A percentile compares a stretch with the other conserved stretches of the same genome.
These are phyloP conservation scores for Exophiala alcalophila DNA, from an alignment of 2,329 filamentous ascomycete species.

Conservation along the genomic window DNA sequence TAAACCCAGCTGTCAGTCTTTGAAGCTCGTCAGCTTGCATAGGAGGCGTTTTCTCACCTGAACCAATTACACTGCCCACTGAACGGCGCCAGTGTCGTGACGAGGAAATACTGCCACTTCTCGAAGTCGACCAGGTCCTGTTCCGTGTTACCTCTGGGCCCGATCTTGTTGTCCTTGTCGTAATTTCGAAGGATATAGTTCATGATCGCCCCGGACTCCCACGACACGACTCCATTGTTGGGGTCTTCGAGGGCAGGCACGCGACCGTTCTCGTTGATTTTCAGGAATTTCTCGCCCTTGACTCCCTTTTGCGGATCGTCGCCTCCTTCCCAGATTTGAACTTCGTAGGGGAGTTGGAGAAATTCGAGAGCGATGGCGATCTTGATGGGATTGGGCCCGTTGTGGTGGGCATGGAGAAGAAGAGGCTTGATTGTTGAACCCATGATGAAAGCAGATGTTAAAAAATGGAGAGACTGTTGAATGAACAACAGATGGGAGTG, in stretches of 20 bases:
- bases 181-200: constrained; percentile 43
- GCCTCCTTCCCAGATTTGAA: constrained; percentile 45
- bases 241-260: constrained; percentile 40
- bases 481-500: no score
- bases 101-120: constrained; percentile 47
- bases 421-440: constrained; percentile 33
- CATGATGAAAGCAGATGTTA: not conserved
- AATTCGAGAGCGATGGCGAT: constrained; percentile 43
- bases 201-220: constrained; percentile 42
- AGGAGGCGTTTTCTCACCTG: constrained; percentile 23
- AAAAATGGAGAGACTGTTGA: no score
- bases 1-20: not conserved
- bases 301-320: constrained; percentile 39
- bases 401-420: constrained; percentile 41
- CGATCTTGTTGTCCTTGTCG: constrained; percentile 41
- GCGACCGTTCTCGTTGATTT: constrained; percentile 47
- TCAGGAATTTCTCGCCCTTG: constrained; percentile 39
- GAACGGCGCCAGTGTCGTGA: constrained; percentile 44
- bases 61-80: constrained; percentile 44
- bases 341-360: constrained; percentile 41
- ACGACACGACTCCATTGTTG: constrained; percentile 39
- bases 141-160: constrained; percentile 36
- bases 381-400: constrained; percentile 46
- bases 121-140: constrained; percentile 46
- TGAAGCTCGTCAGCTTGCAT: not conserved